These are phyloP conservation scores for Kwoniella mangroviensis DNA, from an alignment of 768 basidiomycete genomes.

Conservation along the genomic window DNA sequence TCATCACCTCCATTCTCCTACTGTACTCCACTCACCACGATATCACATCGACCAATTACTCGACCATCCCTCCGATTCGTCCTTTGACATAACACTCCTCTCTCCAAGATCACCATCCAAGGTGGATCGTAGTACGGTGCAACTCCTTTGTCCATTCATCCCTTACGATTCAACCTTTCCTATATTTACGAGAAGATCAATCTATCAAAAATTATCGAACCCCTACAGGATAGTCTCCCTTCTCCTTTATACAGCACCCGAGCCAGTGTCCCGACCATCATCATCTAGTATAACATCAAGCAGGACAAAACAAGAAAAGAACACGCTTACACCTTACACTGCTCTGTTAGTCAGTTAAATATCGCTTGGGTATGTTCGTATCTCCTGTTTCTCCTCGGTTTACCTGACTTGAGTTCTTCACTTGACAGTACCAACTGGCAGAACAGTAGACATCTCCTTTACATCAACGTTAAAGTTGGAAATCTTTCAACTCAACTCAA, in stretches of 20 bases:
- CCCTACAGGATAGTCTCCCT: too few species aligned
- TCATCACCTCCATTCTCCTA: background rate
- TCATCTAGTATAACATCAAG: background rate
- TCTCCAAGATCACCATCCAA: background rate
- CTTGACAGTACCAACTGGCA: too few species aligned
- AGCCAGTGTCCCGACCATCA: background rate
- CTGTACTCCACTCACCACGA: background rate
- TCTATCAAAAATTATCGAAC: too few species aligned
- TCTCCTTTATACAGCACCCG: too few species aligned
- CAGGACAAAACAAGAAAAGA: background rate
- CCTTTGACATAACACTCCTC: background rate
- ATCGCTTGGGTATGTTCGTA: background rate
- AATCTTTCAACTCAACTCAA: too few species aligned
- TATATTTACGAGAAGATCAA: background rate
- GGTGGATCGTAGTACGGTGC: too few species aligned
- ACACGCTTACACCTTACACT: background rate
- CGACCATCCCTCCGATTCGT: background rate
- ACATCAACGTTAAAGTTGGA: too few species aligned
- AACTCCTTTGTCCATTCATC: constrained; percentile 4
- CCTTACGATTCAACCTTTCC: background rate
- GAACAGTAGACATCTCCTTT: too few species aligned
- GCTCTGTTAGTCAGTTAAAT: background rate
- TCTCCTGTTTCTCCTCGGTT: background rate
- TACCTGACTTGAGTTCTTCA: too few species aligned
- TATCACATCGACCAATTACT: background rate